Base-by-base conservation (phyloP, 441 rosid genomes). In the Populus hybrid region DNA sequence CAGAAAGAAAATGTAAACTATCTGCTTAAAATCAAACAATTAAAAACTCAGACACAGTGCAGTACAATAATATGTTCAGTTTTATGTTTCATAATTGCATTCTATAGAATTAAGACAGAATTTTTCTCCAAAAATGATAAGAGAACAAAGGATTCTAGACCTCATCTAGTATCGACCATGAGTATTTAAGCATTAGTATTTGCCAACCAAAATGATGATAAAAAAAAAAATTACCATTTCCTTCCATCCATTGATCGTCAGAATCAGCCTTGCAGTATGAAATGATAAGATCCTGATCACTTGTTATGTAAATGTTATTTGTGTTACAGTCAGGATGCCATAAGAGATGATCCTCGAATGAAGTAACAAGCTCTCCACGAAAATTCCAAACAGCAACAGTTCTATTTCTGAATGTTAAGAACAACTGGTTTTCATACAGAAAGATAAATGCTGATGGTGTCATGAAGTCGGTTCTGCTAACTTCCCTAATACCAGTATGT, bases 251-350 rank as follows among this genome's bases (percentile, higher is more conserved):
- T 34, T 85, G 92, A 67, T 88, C 97, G 8, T 90, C 93, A 69
- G 92, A 80, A 77, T 92, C 94, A 69, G 95, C 97, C 85, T 94
- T 94, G 93, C 98, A 94, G 86, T 94, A 94, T 59, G 99, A 95
- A 78, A 95, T 94, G 73, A 95, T 95, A 74, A 95, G 92, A 86
- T 95, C 97, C 87, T 92, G 97, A 82, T 92, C 95, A 2, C 95
- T 92, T 92, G 32, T 30, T 30, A 30, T 30, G 32, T 30, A 30
- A 30, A 28, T 28, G 30, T 28, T 28, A 28, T 28, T 94, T 28
- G 99, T 95, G 83, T 95, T 94, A 84, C 97, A 92, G 77, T 94
- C 98, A 20, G 97, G 93, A 86, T 95, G 92, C 97, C 98, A 94
- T 80, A 90, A 82, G 67, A 89, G 87, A 81, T 94, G 99, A 84